Evolutionary conservation across 208 protist species (phyloP).

Genomic region (Wallacemonas sp.): DNA sequence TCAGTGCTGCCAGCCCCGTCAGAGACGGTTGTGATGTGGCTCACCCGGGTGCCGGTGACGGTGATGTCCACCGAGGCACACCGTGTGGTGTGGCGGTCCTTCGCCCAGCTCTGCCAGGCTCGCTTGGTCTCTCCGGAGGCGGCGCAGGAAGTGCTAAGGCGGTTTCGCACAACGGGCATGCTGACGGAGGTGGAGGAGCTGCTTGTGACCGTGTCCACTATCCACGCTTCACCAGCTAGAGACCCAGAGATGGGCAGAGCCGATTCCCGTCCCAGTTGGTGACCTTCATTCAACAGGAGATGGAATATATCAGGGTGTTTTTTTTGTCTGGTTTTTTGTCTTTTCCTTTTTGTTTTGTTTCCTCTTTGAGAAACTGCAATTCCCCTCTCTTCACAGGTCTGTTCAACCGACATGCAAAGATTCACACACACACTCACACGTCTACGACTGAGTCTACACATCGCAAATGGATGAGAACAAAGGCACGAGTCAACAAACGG

Average conservation of each 20-base stretch:
- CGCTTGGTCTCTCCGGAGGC: constrained; percentile 30
- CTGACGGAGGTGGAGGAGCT: constrained; percentile 77
- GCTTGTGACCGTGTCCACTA: constrained; percentile 32
- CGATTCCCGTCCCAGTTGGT: too few species aligned
- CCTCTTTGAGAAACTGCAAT: too few species aligned
- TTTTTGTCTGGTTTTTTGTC: not conserved
- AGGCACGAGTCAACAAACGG: too few species aligned
- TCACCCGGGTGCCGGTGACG: not conserved
- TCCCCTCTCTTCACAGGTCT: too few species aligned
- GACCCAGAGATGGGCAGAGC: too few species aligned
- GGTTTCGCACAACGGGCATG: constrained; percentile 31
- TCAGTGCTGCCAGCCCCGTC: constrained; percentile 3
- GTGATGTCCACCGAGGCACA: constrained; percentile 45
- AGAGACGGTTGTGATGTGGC: not conserved
- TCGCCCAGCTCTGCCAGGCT: constrained; percentile 35
- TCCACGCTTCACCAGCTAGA: too few species aligned
- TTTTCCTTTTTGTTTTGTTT: constrained; percentile 2
- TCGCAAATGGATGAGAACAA: too few species aligned
- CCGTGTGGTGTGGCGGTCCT: constrained; percentile 47
- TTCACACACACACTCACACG: too few species aligned
- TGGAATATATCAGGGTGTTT: not conserved
- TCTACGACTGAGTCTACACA: too few species aligned
- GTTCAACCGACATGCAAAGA: too few species aligned
- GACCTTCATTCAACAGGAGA: too few species aligned
- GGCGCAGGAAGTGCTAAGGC: constrained; percentile 28